phyloP scores from a whole-genome alignment of 169 alveolate species.

The Eimeria praecox region DNA sequence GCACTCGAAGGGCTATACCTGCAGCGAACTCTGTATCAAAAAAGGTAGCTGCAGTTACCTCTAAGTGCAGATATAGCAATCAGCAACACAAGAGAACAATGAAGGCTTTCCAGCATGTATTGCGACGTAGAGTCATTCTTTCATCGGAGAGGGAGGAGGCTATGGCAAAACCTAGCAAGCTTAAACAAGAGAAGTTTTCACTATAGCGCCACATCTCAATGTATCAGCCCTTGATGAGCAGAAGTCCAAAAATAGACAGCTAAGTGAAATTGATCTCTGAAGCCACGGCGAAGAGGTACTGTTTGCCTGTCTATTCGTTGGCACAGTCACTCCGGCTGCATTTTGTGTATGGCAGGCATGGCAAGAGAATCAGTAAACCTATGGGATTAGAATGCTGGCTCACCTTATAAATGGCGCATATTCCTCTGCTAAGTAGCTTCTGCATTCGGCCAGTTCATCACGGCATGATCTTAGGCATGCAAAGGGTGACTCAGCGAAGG shows the following conservation, averaged over 20 bases:
- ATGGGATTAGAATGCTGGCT: not conserved
- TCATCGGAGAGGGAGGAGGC: not conserved
- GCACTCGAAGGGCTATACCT: no score
- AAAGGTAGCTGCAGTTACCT: no score
- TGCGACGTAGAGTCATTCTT: not conserved
- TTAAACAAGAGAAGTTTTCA: not conserved
- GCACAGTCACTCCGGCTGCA: not conserved
- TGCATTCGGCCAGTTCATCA: not conserved
- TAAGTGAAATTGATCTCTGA: no score
- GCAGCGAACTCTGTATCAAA: no score
- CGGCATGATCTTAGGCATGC: not conserved
- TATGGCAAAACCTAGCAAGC: not conserved
- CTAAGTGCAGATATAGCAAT: no score
- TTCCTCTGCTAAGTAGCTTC: not conserved
- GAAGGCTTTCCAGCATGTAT: not conserved
- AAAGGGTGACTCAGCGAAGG: not conserved
- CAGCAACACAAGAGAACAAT: not conserved
- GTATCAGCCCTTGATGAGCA: not conserved
- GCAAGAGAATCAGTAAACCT: not conserved
- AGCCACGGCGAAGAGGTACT: not conserved
- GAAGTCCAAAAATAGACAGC: not conserved
- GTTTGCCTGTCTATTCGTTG: not conserved
- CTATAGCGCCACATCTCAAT: not conserved
- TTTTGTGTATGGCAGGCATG: not conserved
- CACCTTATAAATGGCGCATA: not conserved